A percentile compares a stretch with the other conserved stretches of the same genome.
These are phyloP conservation scores for Fusarium globosum DNA, from an alignment of 2,329 filamentous ascomycete genomes.

Conservation along the genomic window DNA sequence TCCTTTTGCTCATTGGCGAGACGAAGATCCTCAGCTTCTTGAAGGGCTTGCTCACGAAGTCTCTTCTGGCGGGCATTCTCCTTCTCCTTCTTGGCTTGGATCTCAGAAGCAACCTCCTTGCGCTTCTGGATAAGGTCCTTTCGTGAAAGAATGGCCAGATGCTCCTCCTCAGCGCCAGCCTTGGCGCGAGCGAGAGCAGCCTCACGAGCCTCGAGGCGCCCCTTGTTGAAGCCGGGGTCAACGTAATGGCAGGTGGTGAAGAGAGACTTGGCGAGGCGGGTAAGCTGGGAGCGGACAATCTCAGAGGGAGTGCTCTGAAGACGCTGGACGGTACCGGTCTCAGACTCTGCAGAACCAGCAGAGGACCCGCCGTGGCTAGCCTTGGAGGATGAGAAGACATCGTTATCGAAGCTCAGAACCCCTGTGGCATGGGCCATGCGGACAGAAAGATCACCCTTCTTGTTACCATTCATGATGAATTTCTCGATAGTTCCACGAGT, in stretches of 20 bases:
- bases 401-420: constrained; percentile 95
- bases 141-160: constrained; percentile 83
- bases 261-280: constrained; percentile 88
- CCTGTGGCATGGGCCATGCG: constrained; percentile 96
- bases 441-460: constrained; percentile 98
- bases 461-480: constrained; percentile 99
- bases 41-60: constrained; percentile 85
- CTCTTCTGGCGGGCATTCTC: constrained; percentile 92
- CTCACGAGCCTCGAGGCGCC: constrained; percentile 81
- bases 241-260: constrained; percentile 97
- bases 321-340: constrained; percentile 87
- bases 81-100: constrained; percentile 87
- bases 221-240: constrained; percentile 87
- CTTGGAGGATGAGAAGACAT: constrained; percentile 98
- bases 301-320: constrained; percentile 98
- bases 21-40: constrained; percentile 89
- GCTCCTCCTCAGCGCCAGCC: constrained; percentile 91
- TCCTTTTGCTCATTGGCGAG: constrained; percentile 93
- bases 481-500: constrained; percentile 93
- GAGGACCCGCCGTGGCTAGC: constrained; percentile 86
- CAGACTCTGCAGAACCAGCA: constrained; percentile 87
- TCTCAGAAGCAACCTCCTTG: constrained; percentile 93
- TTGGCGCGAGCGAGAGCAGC: constrained; percentile 84
- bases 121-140: constrained; percentile 95
- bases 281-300: constrained; percentile 95